Base-by-base conservation (phyloP, 139 green algal species). In the Chlorokybus atmophyticus region DNA sequence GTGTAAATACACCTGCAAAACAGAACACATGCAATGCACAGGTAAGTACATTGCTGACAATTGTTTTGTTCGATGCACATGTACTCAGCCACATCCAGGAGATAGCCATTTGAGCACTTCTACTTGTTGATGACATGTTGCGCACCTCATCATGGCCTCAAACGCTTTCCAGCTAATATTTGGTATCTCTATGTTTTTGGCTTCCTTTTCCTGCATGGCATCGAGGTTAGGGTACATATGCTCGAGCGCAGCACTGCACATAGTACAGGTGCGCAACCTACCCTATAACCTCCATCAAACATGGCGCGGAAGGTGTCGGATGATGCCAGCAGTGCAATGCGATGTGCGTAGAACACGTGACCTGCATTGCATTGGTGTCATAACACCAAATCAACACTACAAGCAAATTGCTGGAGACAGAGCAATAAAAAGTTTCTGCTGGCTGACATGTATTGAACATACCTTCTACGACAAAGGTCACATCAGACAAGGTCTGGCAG, bases 301-400 rank as follows among this genome's bases (percentile, higher is more conserved):
- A 96, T 96, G 40, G 84, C 85, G 7, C 77, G 62, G 77, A 96
- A 96, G 29, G 84, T 82, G 40, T 95, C 83, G 29, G 75, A 87
- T n/a, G 73, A 84, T 0, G 84, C 83, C 31, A 93, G 71, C 56
- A 97, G 76, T 1, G 86, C 86, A 32, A 94, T 90, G 25, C 80
- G 72, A 71, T 96, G 89, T 3, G 87, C 89, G 52, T 87, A 79
- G 65, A 94, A 95, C 10, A 75, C 24, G 19, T 10, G 32, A 4
- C 55, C 57, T 65, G 57, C 42, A n/a, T n/a, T n/a, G n/a, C n/a
- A n/a, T n/a, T n/a, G n/a, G n/a, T n/a, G n/a, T n/a, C n/a, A n/a
- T n/a, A n/a, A n/a, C n/a, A n/a, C n/a, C n/a, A n/a, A n/a, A n/a
- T n/a, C n/a, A n/a, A n/a, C n/a, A n/a, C n/a, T n/a, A n/a, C n/a